Conservation (phyloP, 2,329 filamentous ascomycete species). For the Kalaharituber pfeilii region DNA sequence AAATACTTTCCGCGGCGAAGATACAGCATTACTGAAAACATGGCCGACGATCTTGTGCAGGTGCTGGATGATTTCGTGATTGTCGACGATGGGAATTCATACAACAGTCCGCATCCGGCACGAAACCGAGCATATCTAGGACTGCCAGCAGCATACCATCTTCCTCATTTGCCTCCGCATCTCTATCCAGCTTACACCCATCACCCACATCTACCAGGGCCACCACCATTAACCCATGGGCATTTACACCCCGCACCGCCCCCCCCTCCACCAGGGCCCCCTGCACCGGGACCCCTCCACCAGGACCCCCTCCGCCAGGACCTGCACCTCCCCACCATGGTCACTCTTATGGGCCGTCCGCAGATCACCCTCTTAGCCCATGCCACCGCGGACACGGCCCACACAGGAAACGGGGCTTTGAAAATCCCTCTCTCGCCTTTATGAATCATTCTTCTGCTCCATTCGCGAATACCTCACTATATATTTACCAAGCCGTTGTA, state of each 20-base stretch:
- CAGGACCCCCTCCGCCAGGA: background rate
- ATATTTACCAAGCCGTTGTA: constrained; percentile 30
- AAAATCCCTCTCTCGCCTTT: constrained; percentile 19
- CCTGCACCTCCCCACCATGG: background rate
- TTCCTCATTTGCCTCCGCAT: background rate
- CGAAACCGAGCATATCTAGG: background rate
- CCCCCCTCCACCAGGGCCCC: background rate
- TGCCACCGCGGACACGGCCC: background rate
- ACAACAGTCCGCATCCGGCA: too few relatives aligned
- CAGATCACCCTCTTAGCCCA: background rate
- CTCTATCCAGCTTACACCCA: background rate
- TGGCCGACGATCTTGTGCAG: background rate
- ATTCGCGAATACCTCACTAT: constrained; percentile 31
- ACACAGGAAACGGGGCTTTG: background rate
- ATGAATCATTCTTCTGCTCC: constrained; percentile 30
- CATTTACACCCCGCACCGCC: background rate
- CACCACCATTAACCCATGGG: background rate
- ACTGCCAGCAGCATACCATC: background rate
- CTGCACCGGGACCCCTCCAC: background rate
- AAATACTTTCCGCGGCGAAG: too few relatives aligned
- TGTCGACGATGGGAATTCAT: background rate
- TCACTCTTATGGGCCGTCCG: background rate
- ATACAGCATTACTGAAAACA: too few relatives aligned
- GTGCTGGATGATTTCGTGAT: background rate
- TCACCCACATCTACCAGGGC: background rate